Percentiles rank a stretch among this genome's conserved stretches.
phyloP scores from a whole-genome alignment of 495 filamentous ascomycete species.

The Emericellopsis terricola region DNA sequence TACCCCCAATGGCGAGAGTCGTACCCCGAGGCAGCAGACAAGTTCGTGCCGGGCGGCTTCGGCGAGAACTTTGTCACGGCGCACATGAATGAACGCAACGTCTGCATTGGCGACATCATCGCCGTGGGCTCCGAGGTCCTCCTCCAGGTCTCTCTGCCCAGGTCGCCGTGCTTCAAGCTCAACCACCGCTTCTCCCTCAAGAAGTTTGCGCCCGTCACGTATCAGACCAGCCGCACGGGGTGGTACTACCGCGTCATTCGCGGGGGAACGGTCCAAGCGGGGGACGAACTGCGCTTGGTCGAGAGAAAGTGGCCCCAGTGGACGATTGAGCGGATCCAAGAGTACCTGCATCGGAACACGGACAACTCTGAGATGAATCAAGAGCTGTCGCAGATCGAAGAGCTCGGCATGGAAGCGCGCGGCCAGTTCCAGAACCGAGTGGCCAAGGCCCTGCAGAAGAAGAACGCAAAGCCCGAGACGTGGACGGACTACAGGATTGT shows the following conservation, averaged over 20 bases:
- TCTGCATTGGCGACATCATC: constrained; percentile 38
- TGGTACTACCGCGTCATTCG: constrained; percentile 36
- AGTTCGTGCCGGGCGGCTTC: constrained; percentile 32
- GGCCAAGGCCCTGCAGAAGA: constrained; percentile 10
- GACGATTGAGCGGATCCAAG: constrained; percentile 36
- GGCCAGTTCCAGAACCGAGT: constrained; percentile 20
- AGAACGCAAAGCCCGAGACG: constrained; percentile 10
- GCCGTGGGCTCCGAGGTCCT: constrained; percentile 19
- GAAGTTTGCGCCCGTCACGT: constrained; percentile 34
- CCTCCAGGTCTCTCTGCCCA: constrained; percentile 27
- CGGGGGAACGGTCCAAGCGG: constrained; percentile 26
- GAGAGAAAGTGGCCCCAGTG: constrained; percentile 27
- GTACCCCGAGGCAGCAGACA: constrained; percentile 19
- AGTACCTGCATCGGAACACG: constrained; percentile 31
- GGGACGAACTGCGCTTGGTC: constrained; percentile 25
- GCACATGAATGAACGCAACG: constrained; percentile 34
- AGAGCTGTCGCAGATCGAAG: constrained; percentile 22
- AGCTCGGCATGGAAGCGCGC: constrained; percentile 28
- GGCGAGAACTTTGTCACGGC: constrained; percentile 37
- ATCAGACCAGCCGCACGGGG: constrained; percentile 29
- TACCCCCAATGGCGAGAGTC: constrained; percentile 29
- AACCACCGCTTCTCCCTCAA: constrained; percentile 36
- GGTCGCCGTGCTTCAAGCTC: constrained; percentile 38
- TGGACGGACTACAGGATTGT: constrained; percentile 27
- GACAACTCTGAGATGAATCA: constrained; percentile 24